Evolutionary conservation across 2,329 filamentous ascomycete genomes (phyloP), one percentile per base, ranked within the genome.

Genomic region (Tympanopsis confertula): DNA sequence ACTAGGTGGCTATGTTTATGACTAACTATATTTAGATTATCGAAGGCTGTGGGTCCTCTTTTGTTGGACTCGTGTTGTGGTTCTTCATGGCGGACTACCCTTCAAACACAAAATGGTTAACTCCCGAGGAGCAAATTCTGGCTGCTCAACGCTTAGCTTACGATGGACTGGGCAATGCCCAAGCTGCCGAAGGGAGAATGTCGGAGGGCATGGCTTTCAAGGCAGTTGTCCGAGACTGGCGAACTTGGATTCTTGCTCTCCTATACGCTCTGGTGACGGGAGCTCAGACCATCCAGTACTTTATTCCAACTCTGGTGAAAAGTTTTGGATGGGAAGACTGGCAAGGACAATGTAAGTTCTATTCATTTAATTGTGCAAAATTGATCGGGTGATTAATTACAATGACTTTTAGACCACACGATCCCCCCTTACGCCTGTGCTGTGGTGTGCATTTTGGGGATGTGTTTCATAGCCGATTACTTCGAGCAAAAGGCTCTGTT

Each of bases 201-300:
- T 35, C 44, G 3, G 43, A 53, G n/a, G 47, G 45, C 44, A 39
- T 35, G 5, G 50, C 49, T 1, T 47, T 54, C 41, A 52, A 47
- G 42, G 49, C 51, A 49, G 43, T 46, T 1, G 39, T 43, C 36
- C 41, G 19, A 36, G 50, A 49, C 19, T 50, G 47, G 41, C 15
- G 47, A 17, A 44, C 46, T 1, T 50, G 45, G 45, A 43, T 42
- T 0, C 45, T 45, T 28, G 46, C 43, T 35, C 38, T 52, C 26
- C 42, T 55, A 0, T 52, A 49, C 37, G 46, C 49, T 2, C 46
- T 50, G 3, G 50, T 51, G 4, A 52, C 48, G 4, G 51, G 49
- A 3, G 41, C 50, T 2, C 48, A 53, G 42, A 54, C 50, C 5
- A 54, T 56, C 37, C 47, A 52, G 38, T 54, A 55, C 41, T 56